Base-by-base conservation (phyloP, 2,329 filamentous ascomycete genomes). In the Claviceps arundinis region DNA sequence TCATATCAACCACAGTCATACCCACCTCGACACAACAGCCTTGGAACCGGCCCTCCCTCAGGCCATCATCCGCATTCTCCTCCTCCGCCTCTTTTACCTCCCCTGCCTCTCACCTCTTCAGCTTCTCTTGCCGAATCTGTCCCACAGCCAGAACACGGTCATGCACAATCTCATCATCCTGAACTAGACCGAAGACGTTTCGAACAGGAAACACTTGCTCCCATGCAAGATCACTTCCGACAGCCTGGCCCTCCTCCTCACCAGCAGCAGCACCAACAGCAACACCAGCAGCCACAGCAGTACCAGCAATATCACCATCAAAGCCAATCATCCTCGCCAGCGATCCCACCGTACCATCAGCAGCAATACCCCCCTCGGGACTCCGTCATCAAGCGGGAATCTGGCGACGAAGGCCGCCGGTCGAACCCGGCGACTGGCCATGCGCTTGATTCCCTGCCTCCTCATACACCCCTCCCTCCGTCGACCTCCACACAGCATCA, bases 331-430 rank as follows among this genome's bases (percentile, higher is more conserved):
- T 70, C 69, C 53, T 71, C 72, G 49, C 70, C 71, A 56, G 70
- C 70, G 56, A 73, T 73, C 59, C 64, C 67, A 48, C 60, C 65
- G 24, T 74, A 72, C 60, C 64, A 70, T 47, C 61, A 70, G 46
- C 61, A 70, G 46, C 60, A 69, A 13, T 78, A 74, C 60, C 61
- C 69, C 54, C 63, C 69, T 11, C 67, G 75, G 61, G 77, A 81
- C 30, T 68, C 74, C 48, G 66, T 73, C 59, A 72, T 81, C 65
- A 82, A 82, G 67, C 70, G 77, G 57, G 79, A 82, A 55, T 68
- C 72, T 42, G 67, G 65, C 54, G 75, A 78, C 54, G 74, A 78
- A 54, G 64, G 73, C 56, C 73, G 75, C 55, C 69, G 76, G 51
- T 72, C 74, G n/a, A 75, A 70, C 61, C 78, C 76, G 52, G 77